phyloP scores from a whole-genome alignment of 768 basidiomycete genomes.

The Leccinum barrowsii region DNA sequence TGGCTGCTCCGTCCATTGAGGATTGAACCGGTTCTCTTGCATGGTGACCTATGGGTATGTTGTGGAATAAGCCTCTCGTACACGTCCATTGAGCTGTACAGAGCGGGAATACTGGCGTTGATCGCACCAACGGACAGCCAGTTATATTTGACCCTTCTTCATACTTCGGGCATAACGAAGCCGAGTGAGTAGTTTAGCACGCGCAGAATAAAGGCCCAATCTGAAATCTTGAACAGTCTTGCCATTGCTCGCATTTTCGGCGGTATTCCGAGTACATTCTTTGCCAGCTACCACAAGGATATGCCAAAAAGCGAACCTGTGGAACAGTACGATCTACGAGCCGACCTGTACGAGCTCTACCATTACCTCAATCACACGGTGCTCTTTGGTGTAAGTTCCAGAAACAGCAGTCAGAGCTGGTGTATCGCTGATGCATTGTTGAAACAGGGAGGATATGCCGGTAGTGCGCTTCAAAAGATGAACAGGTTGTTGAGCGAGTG shows the following conservation, averaged over 20 bases:
- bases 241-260: conserved; percentile 80
- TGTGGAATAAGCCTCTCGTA: neutral
- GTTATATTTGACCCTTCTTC: conserved; percentile 78
- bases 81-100: conserved; percentile 22
- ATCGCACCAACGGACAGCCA: conserved; percentile 50
- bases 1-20: conserved; percentile 55
- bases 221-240: conserved; percentile 41
- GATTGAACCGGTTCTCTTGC: conserved; percentile 66
- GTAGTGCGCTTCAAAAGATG: conserved; percentile 50
- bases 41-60: conserved; percentile 79
- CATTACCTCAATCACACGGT: conserved; percentile 83
- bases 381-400: conserved; percentile 63
- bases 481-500: conserved; percentile 37
- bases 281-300: conserved; percentile 58
- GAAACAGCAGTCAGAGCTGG: neutral
- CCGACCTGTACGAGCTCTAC: conserved; percentile 72
- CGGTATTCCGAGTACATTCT: conserved; percentile 64
- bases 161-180: conserved; percentile 78
- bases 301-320: conserved; percentile 63
- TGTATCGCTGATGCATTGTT: neutral
- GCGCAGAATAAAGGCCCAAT: neutral
- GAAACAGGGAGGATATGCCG: conserved; percentile 46
- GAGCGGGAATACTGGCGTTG: conserved; percentile 74
- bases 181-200: conserved; percentile 54
- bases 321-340: conserved; percentile 60